Evolutionary conservation across 345 rosid genomes (phyloP).

Genomic region (Hypericum androsaemum): DNA sequence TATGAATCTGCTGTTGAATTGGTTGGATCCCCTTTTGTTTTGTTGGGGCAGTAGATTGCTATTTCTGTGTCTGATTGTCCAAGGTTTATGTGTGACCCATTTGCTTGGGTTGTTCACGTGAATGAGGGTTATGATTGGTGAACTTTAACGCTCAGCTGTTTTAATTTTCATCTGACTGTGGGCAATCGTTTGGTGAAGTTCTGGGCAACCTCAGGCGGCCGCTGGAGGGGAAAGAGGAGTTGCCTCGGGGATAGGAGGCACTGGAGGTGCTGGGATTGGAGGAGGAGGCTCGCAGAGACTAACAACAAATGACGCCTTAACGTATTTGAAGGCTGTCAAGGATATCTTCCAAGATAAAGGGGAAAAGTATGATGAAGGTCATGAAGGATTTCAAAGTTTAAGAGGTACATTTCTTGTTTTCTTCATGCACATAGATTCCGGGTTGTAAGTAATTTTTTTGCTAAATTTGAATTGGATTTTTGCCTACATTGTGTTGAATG

Average conservation of each 20-base stretch:
- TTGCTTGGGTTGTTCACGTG: too few relatives aligned
- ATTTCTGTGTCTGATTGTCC: too few relatives aligned
- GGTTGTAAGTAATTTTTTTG: not conserved
- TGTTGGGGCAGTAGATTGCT: too few relatives aligned
- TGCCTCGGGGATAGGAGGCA: too few relatives aligned
- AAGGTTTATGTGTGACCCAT: too few relatives aligned
- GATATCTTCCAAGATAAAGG: slow-evolving; percentile 35
- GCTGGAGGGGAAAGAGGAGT: slow-evolving; percentile 13
- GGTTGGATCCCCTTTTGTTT: too few relatives aligned
- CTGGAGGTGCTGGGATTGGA: slow-evolving; percentile 17
- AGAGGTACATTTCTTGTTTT: slow-evolving; percentile 16
- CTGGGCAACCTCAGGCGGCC: slow-evolving; percentile 41
- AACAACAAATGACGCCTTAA: slow-evolving; percentile 85
- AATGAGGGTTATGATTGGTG: too few relatives aligned
- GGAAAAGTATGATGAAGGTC: slow-evolving; percentile 27
- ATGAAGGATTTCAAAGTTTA: slow-evolving; percentile 32
- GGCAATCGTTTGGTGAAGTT: slow-evolving; percentile 37
- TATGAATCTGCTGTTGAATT: too few relatives aligned
- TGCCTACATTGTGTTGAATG: not conserved
- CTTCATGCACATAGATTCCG: too few relatives aligned
- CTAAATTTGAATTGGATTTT: not conserved
- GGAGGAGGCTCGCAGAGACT: slow-evolving; percentile 50
- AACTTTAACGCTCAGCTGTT: too few relatives aligned
- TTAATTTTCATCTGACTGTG: not conserved
- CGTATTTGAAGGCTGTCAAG: slow-evolving; percentile 89